Conservation (phyloP, 2,329 filamentous ascomycete species). For the Raffaelea deltoideospora region DNA sequence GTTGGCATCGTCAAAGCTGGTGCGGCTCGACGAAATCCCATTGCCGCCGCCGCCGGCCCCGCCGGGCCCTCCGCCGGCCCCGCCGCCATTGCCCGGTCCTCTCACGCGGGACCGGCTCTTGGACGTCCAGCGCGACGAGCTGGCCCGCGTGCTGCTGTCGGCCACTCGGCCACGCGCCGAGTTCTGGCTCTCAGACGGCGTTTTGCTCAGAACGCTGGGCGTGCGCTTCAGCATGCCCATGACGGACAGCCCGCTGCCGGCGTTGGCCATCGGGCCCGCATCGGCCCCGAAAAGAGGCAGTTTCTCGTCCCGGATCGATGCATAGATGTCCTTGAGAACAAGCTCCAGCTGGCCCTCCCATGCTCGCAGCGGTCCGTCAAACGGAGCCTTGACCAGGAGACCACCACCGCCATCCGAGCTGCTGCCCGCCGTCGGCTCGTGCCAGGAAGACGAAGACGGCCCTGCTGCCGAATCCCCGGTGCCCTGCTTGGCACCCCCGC, state of each 20-base stretch:
- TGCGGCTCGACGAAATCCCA: conserved; percentile 78
- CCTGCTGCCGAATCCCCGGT: too few relatives aligned
- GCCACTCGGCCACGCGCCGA: conserved; percentile 56
- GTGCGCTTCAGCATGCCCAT: conserved; percentile 67
- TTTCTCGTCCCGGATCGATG: conserved; percentile 73
- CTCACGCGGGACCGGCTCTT: conserved; percentile 61
- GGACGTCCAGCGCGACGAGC: conserved; percentile 60
- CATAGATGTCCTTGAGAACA: conserved; percentile 86
- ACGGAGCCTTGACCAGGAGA: conserved; percentile 62
- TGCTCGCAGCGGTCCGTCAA: conserved; percentile 56
- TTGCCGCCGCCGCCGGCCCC: conserved; percentile 55
- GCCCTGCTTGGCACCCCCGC: too few relatives aligned
- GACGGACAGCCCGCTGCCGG: conserved; percentile 50
- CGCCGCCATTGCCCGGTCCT: conserved; percentile 33
- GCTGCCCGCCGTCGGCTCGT: conserved; percentile 25
- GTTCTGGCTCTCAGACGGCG: conserved; percentile 65
- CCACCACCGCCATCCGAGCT: conserved; percentile 46
- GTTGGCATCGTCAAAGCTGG: conserved; percentile 80
- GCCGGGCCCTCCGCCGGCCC: too few relatives aligned
- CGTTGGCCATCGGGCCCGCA: conserved; percentile 11
- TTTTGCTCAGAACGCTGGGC: conserved; percentile 84
- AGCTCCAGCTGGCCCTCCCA: conserved; percentile 85
- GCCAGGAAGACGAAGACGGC: too few relatives aligned
- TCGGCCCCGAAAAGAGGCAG: conserved; percentile 70
- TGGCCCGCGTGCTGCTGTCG: conserved; percentile 33